Evolutionary conservation across 2,329 filamentous ascomycete genomes (phyloP), one percentile per base, ranked within the genome.

Genomic region (Fusarium sororula): DNA sequence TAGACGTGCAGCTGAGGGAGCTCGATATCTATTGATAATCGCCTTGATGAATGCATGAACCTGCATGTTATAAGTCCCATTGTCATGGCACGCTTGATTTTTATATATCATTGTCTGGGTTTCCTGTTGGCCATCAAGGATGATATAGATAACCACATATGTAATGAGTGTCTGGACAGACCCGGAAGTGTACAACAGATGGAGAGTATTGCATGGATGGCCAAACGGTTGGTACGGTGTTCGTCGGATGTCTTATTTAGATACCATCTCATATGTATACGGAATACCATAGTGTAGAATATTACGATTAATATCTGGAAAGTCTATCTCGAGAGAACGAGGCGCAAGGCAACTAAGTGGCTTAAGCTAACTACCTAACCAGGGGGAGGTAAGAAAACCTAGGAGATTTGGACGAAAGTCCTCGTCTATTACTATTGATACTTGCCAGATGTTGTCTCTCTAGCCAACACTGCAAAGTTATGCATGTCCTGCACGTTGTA

Each of bases 21-120:
- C 65, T 83, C 54, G 81, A 83, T 55, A 75, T 83, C n/a, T 82
- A 82, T 63, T 83, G 71, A 58, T 54, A 57, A 28, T 32, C 41
- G 59, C 28, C 30, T 39, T n/a, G 41, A n/a, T 42, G 42, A 39
- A 28, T 47, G 42, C 38, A n/a, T 39, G 18, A 35, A n/a, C 18
- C 37, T 53, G 42, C 45, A 63, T 59, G 48, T 61, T 48, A 47
- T 28, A 48, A 44, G 26, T 48, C 17, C 24, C 28, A 68, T 57
- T 42, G 41, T 48, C 24, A 59, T 55, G 41, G n/a, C 47, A 67
- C 24, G 42, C 35, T 45, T 48, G 44, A 50, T 58, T 59, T 37
- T 57, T 28, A 45, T 38, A 68, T 35, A 59, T 60, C 62, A 66
- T 59, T 32, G 22, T 53, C 17, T 39, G 39, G 30, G 45, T 62